Percentiles rank a stretch among this genome's conserved stretches.
Evolutionary conservation across 2,329 filamentous ascomycete genomes (phyloP).

Genomic region (Fusarium verticillioides): DNA sequence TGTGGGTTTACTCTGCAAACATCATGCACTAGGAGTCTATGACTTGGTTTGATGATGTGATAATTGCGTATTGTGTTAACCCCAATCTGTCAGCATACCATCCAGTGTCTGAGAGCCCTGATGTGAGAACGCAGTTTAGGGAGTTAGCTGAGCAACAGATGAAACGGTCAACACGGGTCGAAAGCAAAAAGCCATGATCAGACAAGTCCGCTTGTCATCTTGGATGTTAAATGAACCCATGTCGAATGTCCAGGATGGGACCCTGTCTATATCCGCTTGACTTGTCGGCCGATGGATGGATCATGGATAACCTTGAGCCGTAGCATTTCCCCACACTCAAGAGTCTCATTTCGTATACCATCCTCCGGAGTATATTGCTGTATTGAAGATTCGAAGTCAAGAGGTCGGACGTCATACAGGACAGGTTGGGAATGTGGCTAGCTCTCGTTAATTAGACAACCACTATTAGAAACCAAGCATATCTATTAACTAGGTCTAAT

Average conservation of each 20-base stretch:
- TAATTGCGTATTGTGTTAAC: neutral
- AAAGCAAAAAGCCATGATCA: conserved; percentile 6
- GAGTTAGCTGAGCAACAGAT: neutral
- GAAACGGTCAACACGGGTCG: neutral
- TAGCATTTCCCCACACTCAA: conserved; percentile 28
- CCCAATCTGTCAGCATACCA: neutral
- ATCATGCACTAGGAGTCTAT: conserved; percentile 5
- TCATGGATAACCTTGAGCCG: conserved; percentile 21
- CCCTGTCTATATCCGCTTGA: conserved; percentile 14
- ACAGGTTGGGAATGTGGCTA: neutral
- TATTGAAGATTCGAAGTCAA: conserved; percentile 10
- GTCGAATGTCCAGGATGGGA: conserved; percentile 6
- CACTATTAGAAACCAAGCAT: neutral
- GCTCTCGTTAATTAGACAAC: neutral
- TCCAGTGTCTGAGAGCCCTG: neutral
- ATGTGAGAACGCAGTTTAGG: neutral
- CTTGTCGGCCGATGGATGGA: conserved; percentile 18
- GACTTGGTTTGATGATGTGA: neutral
- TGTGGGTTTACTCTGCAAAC: neutral
- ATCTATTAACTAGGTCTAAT: neutral
- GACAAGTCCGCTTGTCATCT: conserved; percentile 13
- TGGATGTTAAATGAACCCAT: conserved; percentile 12
- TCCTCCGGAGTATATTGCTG: conserved; percentile 19
- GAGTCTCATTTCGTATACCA: conserved; percentile 32
- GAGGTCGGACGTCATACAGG: conserved; percentile 14